Evolutionary conservation across 495 filamentous ascomycete genomes (phyloP).

Genomic region (Talaromyces nanjingensis): DNA sequence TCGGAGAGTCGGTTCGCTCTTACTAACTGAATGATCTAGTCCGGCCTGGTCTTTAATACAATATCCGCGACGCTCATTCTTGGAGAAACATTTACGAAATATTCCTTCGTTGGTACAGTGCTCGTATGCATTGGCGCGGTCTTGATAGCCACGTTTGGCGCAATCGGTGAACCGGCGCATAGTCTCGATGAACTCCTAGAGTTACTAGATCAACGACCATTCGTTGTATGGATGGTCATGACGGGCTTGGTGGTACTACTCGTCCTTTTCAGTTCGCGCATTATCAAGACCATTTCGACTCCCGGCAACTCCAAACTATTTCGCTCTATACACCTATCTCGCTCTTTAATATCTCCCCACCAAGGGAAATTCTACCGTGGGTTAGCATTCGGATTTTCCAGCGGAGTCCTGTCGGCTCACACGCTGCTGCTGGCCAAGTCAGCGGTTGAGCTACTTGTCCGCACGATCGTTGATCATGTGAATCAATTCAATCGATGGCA

Average conservation of each 20-base stretch:
- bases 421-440: conserved; percentile 91
- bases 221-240: conserved; percentile 85
- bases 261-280: conserved; percentile 55
- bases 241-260: conserved; percentile 64
- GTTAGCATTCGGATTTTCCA: conserved; percentile 80
- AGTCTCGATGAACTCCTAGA: conserved; percentile 72
- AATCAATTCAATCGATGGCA: conserved; percentile 98
- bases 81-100: conserved; percentile 86
- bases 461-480: conserved; percentile 74
- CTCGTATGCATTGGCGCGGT: conserved; percentile 82
- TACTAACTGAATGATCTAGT: conserved; percentile 31
- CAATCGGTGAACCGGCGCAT: conserved; percentile 92
- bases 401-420: conserved; percentile 91
- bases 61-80: conserved; percentile 93
- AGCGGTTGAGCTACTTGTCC: conserved; percentile 91
- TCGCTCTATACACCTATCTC: conserved; percentile 19
- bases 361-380: conserved; percentile 77
- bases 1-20: conserved; percentile 12
- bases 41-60: conserved; percentile 96
- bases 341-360: conserved; percentile 37
- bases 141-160: conserved; percentile 88
- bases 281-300: conserved; percentile 45
- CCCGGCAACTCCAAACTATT: conserved; percentile 18
- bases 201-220: conserved; percentile 64
- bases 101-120: conserved; percentile 80